Conservation (phyloP, 208 protist genomes). For the Leishmania gerbilli region DNA sequence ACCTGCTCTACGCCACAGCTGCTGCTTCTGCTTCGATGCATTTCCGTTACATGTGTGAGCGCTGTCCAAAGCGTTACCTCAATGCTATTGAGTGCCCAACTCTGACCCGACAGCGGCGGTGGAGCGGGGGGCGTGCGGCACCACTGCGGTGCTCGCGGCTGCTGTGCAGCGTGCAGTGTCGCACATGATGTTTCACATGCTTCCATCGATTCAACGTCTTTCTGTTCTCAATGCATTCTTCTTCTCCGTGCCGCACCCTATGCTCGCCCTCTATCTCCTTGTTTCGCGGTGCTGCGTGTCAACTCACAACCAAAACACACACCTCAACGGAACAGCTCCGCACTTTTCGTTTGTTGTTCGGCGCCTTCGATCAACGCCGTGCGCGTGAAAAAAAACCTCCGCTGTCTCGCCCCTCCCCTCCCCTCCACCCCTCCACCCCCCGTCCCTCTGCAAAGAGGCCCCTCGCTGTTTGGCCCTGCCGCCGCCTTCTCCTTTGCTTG, state of each 20-base stretch:
- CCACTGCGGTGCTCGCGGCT: not conserved
- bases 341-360: not conserved
- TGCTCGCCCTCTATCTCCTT: not conserved
- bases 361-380: not conserved
- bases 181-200: not conserved
- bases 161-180: not conserved
- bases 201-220: not conserved
- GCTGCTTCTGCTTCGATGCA: not conserved
- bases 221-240: not conserved
- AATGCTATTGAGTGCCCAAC: not conserved
- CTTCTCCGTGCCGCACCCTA: not conserved
- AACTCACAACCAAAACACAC: not conserved
- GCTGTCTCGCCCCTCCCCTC: not conserved
- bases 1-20: not conserved
- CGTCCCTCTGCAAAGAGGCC: not conserved
- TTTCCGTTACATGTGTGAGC: not conserved
- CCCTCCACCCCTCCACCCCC: not conserved
- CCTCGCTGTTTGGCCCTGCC: not conserved
- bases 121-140: not conserved
- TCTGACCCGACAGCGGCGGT: not conserved
- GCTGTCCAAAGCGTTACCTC: not conserved
- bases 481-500: conserved; percentile 1
- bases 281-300: not conserved
- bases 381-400: not conserved
- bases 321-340: not conserved